A percentile compares a stretch with the other conserved stretches of the same genome.
These are phyloP conservation scores for Termitomyces sp. DNA, from an alignment of 768 basidiomycete genomes.

Conservation along the genomic window DNA sequence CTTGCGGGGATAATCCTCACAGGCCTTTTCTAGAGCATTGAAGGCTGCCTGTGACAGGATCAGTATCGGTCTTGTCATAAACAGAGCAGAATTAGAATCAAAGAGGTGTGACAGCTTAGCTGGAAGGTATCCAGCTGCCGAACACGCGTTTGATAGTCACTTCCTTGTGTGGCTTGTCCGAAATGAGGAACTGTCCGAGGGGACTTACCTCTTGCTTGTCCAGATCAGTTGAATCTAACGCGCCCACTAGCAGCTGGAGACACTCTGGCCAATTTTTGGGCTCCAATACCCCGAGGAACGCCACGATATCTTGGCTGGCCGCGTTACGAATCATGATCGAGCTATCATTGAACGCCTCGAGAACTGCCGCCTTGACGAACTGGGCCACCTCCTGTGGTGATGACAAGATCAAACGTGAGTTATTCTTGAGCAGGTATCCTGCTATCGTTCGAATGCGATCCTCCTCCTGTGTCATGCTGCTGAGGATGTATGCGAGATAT, in stretches of 20 bases:
- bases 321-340: slow-evolving; percentile 91
- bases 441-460: slow-evolving; percentile 94
- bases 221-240: slow-evolving; percentile 71
- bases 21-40: slow-evolving; percentile 91
- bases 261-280: slow-evolving; percentile 96
- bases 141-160: not conserved
- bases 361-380: slow-evolving; percentile 73
- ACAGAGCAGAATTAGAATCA: slow-evolving; percentile 9
- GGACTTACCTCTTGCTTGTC: slow-evolving; percentile 81
- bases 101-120: not conserved
- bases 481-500: slow-evolving; percentile 93
- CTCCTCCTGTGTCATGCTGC: slow-evolving; percentile 75
- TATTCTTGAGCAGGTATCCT: slow-evolving; percentile 96
- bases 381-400: slow-evolving; percentile 62
- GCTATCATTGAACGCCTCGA: slow-evolving; percentile 77
- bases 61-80: slow-evolving; percentile 2
- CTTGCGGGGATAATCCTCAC: slow-evolving; percentile 95
- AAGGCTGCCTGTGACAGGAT: slow-evolving; percentile 68
- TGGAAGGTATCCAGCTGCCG: not conserved
- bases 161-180: not conserved
- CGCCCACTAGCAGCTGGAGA: slow-evolving; percentile 75
- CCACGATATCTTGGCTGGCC: slow-evolving; percentile 88
- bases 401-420: slow-evolving; percentile 72
- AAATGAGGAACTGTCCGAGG: not conserved
- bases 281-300: slow-evolving; percentile 83